Evolutionary conservation across 1,284 basidiomycete genomes (phyloP).

Genomic region (Stereum hirsutum): DNA sequence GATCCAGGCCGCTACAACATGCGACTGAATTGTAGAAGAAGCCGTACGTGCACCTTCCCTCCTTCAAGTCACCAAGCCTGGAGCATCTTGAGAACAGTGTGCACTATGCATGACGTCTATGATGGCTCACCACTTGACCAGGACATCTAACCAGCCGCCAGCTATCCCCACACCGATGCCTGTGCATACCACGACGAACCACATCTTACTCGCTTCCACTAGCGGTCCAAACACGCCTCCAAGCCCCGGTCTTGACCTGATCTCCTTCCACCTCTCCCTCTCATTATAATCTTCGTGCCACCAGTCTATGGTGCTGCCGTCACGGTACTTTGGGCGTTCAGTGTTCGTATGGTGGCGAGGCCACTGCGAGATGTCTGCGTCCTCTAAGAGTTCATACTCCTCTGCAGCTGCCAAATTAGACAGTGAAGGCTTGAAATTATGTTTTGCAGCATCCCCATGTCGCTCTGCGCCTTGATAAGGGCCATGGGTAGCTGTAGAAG

Average conservation of each 20-base stretch:
- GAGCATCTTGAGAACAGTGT: background rate
- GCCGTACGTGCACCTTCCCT: constrained; percentile 60
- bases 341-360: constrained; percentile 9
- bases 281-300: constrained; percentile 58
- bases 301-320: constrained; percentile 64
- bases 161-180: constrained; percentile 62
- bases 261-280: constrained; percentile 42
- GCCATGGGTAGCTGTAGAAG: too few species aligned
- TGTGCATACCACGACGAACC: constrained; percentile 59
- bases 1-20: constrained; percentile 67
- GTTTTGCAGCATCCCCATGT: too few species aligned
- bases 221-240: constrained; percentile 45
- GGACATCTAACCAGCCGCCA: constrained; percentile 67
- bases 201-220: constrained; percentile 51
- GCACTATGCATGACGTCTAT: background rate
- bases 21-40: constrained; percentile 69
- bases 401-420: too few species aligned
- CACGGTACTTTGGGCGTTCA: constrained; percentile 15
- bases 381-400: constrained; percentile 9
- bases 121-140: constrained; percentile 57
- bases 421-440: too few species aligned
- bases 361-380: constrained; percentile 9
- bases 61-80: constrained; percentile 63
- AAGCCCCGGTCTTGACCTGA: constrained; percentile 43
- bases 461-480: too few species aligned